Conservation (phyloP, 345 rosid genomes). For the Salix udensis region DNA sequence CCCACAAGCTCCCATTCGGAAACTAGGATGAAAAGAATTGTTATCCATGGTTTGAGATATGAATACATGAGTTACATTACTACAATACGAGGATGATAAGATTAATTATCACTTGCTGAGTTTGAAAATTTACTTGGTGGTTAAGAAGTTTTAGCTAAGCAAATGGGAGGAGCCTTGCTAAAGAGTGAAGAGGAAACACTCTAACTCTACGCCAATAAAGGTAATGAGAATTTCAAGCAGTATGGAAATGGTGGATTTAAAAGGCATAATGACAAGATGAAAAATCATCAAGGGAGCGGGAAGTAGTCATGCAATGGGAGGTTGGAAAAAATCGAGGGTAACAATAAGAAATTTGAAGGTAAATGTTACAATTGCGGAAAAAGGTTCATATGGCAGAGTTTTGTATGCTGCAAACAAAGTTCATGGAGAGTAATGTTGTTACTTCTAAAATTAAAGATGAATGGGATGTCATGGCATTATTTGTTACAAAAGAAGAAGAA, state of each 20-base stretch:
- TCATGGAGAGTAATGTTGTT: no score
- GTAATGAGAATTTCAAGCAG: not conserved
- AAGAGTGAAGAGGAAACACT: not conserved
- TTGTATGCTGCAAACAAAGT: no score
- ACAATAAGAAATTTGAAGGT: no score
- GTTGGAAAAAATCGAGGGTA: no score
- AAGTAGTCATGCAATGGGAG: no score
- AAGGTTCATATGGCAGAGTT: no score
- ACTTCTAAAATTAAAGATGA: no score
- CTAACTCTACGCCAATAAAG: not conserved
- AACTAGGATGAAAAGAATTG: not conserved
- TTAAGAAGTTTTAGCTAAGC: slow-evolving; percentile 4
- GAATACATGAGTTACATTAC: not conserved
- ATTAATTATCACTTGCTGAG: slow-evolving; percentile 1
- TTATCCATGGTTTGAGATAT: not conserved
- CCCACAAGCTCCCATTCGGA: not conserved
- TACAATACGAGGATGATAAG: not conserved
- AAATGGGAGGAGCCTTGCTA: not conserved
- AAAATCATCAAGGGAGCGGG: no score
- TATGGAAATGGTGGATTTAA: not conserved
- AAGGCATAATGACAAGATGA: no score
- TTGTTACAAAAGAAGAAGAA: no score
- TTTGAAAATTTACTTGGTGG: not conserved
- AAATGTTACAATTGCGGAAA: no score
- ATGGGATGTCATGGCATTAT: no score